Conservation (phyloP, 2,329 filamentous ascomycete genomes). For the Fusarium sp. region DNA sequence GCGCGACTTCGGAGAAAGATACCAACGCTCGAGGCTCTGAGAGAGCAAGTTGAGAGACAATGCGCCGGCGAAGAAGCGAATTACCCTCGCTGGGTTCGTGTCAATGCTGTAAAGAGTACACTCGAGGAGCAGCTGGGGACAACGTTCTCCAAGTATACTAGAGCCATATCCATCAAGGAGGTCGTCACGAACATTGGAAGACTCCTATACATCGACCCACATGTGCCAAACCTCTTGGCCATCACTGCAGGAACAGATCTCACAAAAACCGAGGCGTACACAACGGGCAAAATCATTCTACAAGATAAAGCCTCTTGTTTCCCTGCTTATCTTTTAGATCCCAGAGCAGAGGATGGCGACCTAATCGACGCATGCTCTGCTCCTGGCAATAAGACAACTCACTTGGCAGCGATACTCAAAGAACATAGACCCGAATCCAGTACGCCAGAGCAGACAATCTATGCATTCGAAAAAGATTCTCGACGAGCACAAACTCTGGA, state of each 20-base stretch:
- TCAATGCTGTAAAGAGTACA: constrained; percentile 81
- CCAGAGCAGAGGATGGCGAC: constrained; percentile 72
- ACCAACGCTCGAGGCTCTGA: constrained; percentile 72
- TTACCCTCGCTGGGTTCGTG: constrained; percentile 90
- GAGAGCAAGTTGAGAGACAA: constrained; percentile 62
- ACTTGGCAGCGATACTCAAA: constrained; percentile 79
- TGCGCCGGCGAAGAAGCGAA: constrained; percentile 60
- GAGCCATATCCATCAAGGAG: constrained; percentile 64
- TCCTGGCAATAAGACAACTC: constrained; percentile 97
- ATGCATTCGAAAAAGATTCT: constrained; percentile 82
- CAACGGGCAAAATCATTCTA: constrained; percentile 80
- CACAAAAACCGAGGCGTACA: constrained; percentile 77
- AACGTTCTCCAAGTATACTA: constrained; percentile 74
- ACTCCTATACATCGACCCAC: constrained; percentile 75
- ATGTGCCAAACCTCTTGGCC: constrained; percentile 86
- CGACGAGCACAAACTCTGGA: constrained; percentile 77
- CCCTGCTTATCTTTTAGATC: constrained; percentile 86
- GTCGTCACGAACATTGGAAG: constrained; percentile 60
- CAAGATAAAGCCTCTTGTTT: constrained; percentile 99
- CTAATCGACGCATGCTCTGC: constrained; percentile 94
- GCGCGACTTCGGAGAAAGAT: constrained; percentile 77
- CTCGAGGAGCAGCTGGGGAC: constrained; percentile 76
- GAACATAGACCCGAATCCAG: constrained; percentile 52
- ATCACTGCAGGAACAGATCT: constrained; percentile 77
- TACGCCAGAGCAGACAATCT: constrained; percentile 59